Evolutionary conservation across 805 yeast species (phyloP).

Genomic region (Zygoascus ofunaensis): DNA sequence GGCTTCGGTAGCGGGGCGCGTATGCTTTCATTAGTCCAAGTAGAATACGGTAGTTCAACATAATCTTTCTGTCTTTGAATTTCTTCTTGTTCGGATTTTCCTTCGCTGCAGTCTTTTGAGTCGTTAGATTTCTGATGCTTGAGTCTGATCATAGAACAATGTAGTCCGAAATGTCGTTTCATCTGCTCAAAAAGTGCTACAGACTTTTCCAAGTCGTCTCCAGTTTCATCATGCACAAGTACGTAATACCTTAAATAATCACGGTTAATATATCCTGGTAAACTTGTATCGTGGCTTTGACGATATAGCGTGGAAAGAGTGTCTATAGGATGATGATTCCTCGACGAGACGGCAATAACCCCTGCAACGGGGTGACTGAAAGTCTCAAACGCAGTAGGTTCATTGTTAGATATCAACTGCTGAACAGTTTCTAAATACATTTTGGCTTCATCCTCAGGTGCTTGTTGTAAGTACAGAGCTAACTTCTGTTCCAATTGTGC

Average conservation of each 20-base stretch:
- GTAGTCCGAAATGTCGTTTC: constrained; percentile 29
- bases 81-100: constrained; percentile 3
- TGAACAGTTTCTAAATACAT: constrained; percentile 51
- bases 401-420: constrained; percentile 48
- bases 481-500: constrained; percentile 29
- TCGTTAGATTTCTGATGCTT: constrained; percentile 15
- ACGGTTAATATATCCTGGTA: constrained; percentile 58
- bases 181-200: constrained; percentile 32
- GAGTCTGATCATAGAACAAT: constrained; percentile 19
- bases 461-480: constrained; percentile 5
- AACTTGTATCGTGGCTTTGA: constrained; percentile 29
- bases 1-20: constrained; percentile 12
- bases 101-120: no score
- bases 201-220: constrained; percentile 38
- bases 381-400: constrained; percentile 69
- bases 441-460: constrained; percentile 1
- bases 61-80: no score
- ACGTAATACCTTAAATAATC: constrained; percentile 51
- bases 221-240: constrained; percentile 40
- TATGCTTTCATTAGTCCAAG: constrained; percentile 2
- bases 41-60: constrained; percentile 6
- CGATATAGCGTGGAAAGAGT: constrained; percentile 45
- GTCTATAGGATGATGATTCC: constrained; percentile 51
- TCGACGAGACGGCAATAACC: constrained; percentile 52
- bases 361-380: constrained; percentile 75